Conservation (phyloP, 768 basidiomycete species). For the Suillus clintonianus region DNA sequence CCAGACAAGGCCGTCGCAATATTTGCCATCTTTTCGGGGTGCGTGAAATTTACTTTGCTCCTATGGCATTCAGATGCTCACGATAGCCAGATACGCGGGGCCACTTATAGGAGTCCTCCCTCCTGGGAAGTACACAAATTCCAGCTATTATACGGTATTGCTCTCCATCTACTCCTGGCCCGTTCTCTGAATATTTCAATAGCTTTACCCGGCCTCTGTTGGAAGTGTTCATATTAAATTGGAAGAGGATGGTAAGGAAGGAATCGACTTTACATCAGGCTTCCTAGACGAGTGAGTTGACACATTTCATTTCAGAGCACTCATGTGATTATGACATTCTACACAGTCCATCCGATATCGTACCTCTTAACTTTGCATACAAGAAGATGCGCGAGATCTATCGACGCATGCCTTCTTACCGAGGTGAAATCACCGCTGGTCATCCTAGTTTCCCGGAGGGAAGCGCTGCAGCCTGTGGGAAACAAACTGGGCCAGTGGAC, state of each 20-base stretch:
- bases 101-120: not conserved
- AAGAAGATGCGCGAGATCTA: slow-evolving; percentile 28
- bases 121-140: slow-evolving; percentile 13
- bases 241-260: slow-evolving; percentile 40
- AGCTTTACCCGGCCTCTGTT: slow-evolving; percentile 46
- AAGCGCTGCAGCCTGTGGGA: slow-evolving; percentile 26
- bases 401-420: slow-evolving; percentile 44
- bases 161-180: not conserved
- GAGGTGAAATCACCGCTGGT: slow-evolving; percentile 33
- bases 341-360: slow-evolving; percentile 27
- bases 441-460: slow-evolving; percentile 26
- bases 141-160: slow-evolving; percentile 33
- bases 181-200: slow-evolving; percentile 2
- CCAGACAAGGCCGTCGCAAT: slow-evolving; percentile 59
- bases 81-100: not conserved
- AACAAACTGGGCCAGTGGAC: slow-evolving; percentile 18
- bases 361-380: slow-evolving; percentile 27
- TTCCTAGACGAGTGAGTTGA: slow-evolving; percentile 45
- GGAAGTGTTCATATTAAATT: slow-evolving; percentile 51
- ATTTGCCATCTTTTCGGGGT: slow-evolving; percentile 46
- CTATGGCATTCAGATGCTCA: not conserved
- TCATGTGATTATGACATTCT: not conserved
- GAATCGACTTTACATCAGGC: slow-evolving; percentile 45
- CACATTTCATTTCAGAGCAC: too few relatives aligned
- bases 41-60: not conserved